Evolutionary conservation across 2,329 filamentous ascomycete genomes (phyloP), one percentile per base, ranked within the genome.

Genomic region (Calonectria fujianensis): DNA sequence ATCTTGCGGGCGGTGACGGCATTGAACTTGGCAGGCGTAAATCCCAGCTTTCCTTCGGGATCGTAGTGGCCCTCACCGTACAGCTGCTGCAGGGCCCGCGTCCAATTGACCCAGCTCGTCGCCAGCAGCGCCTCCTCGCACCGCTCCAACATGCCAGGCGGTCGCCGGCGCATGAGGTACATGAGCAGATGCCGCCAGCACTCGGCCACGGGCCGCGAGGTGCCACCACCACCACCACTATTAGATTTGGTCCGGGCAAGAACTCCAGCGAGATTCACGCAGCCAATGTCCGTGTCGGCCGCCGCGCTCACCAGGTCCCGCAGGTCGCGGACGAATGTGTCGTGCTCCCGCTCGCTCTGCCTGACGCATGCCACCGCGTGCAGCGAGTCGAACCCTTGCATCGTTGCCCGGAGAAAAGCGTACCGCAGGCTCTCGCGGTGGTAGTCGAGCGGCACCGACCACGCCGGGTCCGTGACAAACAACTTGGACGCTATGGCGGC

Each of bases 1-100:
- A 73, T 69, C 39, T 76, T 76, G 6, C 75, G 52, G 10, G 70
- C 65, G 18, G 61, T 63, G 8, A 70, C 48, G 3, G 45, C 69
- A n/a, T 73, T 75, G 41, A 76, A 69, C 69, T 51, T 70, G n/a
- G 70, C 70, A 11, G 37, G 59, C 9, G 75, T 76, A 59, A 76
- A 75, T n/a, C 75, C 75, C 11, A 76, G 73, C 10, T 61, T 61
- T 3, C 73, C 75, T 1, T 70, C 57, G 3, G 75, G 75, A 39
- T 76, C 75, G 20, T 65, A 70, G 20, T 76, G 75, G 14, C 45
- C 35, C 0, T 67, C 66, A 4, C 63, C 69, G 27, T 73, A 76
- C 18, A 76, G 52, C 48, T 39, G 67, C 51, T 71, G 32, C 29
- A 76, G 29, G 35, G 73, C 51, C 27, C 54, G 54, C 13, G 41